Evolutionary conservation across 306 rosid genomes (phyloP), one percentile per base, ranked within the genome.

Genomic region (Psophocarpus tetragonolobus): DNA sequence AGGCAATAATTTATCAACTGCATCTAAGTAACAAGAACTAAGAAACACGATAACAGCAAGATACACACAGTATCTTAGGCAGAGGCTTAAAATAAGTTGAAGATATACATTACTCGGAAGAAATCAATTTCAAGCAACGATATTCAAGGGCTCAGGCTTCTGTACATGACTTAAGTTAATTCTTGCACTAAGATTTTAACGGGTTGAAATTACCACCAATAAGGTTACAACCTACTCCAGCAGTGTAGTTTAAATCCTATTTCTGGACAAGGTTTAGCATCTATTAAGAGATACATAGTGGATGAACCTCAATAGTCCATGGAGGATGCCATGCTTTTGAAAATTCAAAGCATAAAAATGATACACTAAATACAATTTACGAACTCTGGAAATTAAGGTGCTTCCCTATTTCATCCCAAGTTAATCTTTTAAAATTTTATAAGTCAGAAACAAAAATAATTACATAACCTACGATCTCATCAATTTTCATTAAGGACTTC

Each of bases 1-100:
- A 80, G 61, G 64, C 68, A 67, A 51, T 15, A 32, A 33, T 45
- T 35, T 48, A 45, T 42, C 80, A 71, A 63, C 57, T 48, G 53
- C 35, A 44, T 35, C 71, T 58, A 47, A 65, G 67, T 20, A 14
- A 8, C 20, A 58, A 58, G 24, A n/a, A 24, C 9, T 11, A 63
- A 17, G 27, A 71, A 70, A 44, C 15, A 18, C 29, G 26, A 61
- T 9, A 62, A 68, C 36, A 10, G 23, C 3, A 56, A 80, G 45
- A 42, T 3, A 45, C 14, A 26, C 18, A 20, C 0, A 26, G 35
- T 27, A 14, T 60, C 48, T 44, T 47, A 13, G 47, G 36, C 71
- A 42, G 74, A 51, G 68, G 23, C 23, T 13, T 2, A 8, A 21
- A 53, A 78, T 42, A 50, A 27, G 18, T 17, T 30, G 10, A 2